These are phyloP conservation scores for Eragrostis curvula DNA, from an alignment of 176 grass and related monocot species.

Conservation along the genomic window DNA sequence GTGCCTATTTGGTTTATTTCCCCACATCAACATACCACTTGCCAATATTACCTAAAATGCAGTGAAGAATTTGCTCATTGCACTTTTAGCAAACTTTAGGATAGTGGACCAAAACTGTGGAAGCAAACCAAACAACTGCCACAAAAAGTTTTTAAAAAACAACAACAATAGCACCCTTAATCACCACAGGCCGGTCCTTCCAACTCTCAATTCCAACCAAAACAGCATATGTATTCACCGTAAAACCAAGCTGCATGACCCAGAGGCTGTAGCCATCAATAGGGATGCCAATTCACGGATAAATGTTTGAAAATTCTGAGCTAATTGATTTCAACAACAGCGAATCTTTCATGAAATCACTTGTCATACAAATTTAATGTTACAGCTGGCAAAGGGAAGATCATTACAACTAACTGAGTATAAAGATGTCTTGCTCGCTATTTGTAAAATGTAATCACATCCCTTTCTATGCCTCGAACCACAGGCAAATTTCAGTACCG, in stretches of 20 bases:
- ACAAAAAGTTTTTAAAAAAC: no score
- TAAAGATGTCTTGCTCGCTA: no score
- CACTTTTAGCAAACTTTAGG: no score
- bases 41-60: no score
- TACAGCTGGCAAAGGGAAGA: neutral
- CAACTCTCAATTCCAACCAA: neutral
- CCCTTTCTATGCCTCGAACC: no score
- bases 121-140: no score
- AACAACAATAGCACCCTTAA: neutral
- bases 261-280: neutral
- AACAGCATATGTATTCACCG: neutral
- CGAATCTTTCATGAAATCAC: neutral
- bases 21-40: no score
- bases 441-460: no score
- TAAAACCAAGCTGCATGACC: neutral
- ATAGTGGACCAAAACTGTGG: no score
- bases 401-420: neutral
- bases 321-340: neutral
- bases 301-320: neutral
- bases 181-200: neutral
- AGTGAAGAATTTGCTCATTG: no score
- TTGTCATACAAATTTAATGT: neutral
- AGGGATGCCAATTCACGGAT: neutral
- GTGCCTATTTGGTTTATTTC: no score
- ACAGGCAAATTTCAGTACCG: no score